Base-by-base conservation (phyloP, 179 eudicot genomes). In the Beta macrorhiza region DNA sequence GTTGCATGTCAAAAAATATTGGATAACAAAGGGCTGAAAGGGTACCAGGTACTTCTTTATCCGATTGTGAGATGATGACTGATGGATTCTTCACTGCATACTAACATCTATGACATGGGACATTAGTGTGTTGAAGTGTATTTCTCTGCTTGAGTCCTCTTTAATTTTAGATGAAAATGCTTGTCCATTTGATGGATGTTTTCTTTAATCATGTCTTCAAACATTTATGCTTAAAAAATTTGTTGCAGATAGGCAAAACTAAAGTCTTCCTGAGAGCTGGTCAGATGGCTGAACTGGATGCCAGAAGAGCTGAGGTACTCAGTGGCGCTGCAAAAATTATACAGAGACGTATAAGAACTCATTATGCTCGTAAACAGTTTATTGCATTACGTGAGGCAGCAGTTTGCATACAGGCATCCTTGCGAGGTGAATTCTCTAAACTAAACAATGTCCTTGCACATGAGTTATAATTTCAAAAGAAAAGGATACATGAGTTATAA, bases 211-310 rank as follows among this genome's bases (percentile, higher is more conserved):
- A 47, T 55, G 20, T 16, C 51, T 74, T 47, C 67, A 64, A n/a
- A 29, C 7, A 63, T 78, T 82, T 72, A 77, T 81, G 76, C 19
- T 77, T 20, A 37, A 68, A 62, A 13, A 19, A 47, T 69, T 16
- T 72, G 45, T 84, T 89, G 82, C 97, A 94, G 99, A 83, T 94
- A 82, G 98, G 98, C 67, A 89, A 88, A 88, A 94, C 97, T 77
- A 96, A 96, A 89, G 92, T 96, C 61, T 96, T 96, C 85, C 86
- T 96, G 63, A 89, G 99, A 89, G 99, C 97, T 82, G 99, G 99
- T 83, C 98, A 96, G 88, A 96, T 96, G 99, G 99, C 99, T 52
- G 99, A 96, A 83, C 85, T 96, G 75, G 98, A 96, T 90, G 98
- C 96, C 73, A 86, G 93, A 69, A 90, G 99, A 85, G 82, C 97